These are phyloP conservation scores for Pecoramyces ruminantium DNA, from an alignment of 192 early-diverging fungal species.

Conservation along the genomic window DNA sequence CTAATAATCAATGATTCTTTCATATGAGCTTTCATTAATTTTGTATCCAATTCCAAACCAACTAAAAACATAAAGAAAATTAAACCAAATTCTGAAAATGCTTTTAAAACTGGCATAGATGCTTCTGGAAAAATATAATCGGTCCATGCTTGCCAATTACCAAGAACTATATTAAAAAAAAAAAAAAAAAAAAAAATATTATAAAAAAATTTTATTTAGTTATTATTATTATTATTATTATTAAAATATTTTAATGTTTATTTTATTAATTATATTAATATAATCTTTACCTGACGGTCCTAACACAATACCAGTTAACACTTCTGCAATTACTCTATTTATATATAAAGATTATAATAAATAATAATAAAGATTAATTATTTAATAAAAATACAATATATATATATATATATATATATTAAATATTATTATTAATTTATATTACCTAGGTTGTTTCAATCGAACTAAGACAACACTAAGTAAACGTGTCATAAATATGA, in stretches of 20 bases:
- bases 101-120: constrained; percentile 51
- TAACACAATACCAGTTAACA: neutral
- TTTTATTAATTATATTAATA: no score
- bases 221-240: no score
- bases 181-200: no score
- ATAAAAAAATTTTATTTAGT: no score
- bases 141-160: neutral
- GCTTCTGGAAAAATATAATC: constrained; percentile 48
- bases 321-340: neutral
- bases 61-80: constrained; percentile 79
- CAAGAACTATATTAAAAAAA: no score
- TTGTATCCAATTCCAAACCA: constrained; percentile 66
- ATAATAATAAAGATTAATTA: no score
- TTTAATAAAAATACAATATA: no score
- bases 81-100: constrained; percentile 76
- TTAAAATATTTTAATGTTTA: no score
- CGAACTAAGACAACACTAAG: neutral
- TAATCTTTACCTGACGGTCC: neutral
- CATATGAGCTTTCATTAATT: constrained; percentile 29
- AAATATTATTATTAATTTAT: neutral
- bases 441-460: neutral
- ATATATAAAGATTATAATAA: no score
- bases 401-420: no score
- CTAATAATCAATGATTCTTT: constrained; percentile 16
- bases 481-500: neutral